Base-by-base conservation (phyloP, 2,329 filamentous ascomycete species). In the Aspergillus sojae region DNA sequence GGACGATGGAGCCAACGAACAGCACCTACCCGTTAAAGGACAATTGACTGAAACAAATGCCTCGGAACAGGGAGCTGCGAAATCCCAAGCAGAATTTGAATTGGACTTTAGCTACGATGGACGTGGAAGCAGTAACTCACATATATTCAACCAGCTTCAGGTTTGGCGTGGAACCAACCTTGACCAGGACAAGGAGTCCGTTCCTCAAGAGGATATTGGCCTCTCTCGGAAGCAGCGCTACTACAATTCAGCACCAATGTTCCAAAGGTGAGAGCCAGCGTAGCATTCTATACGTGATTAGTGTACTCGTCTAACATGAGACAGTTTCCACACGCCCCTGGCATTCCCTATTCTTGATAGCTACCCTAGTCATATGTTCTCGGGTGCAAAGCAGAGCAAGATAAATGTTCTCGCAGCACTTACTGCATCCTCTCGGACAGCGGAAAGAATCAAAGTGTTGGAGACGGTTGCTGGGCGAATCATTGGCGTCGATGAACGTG, bases 301-400 rank as follows among this genome's bases (percentile, higher is more conserved):
- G 19, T 11, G 2, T 23, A 16, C 52, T 23, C 12, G 39, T 53
- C 61, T 67, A 62, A 70, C 50, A 52, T 55, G 45, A 57, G 9
- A 59, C 23, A 80, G 78, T 57, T 79, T 75, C 62, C 64, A 75
- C 45, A 74, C 75, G 36, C 67, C 74, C 23, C 82, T 94, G 9
- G 80, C 85, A 1, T 95, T 93, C 72, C 93, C 94, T 1, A 74
- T 94, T 32, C 84, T 96, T 39, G 89, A 95, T 73, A 96, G 93
- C 75, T 97, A 91, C 74, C 95, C 95, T 0, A 80, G 68, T n/a
- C 70, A 82, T 34, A 90, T 97, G 60, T 93, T 94, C 76, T 75
- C 83, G 21, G 78, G 83, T 58, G 75, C 57, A 28, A 70, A 83
- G 62, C 72, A 74, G 62, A 66, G 75, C 62, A 89, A 63, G 82